Evolutionary conservation across 805 yeast genomes (phyloP).

Genomic region (Ogataea paradorogensis): DNA sequence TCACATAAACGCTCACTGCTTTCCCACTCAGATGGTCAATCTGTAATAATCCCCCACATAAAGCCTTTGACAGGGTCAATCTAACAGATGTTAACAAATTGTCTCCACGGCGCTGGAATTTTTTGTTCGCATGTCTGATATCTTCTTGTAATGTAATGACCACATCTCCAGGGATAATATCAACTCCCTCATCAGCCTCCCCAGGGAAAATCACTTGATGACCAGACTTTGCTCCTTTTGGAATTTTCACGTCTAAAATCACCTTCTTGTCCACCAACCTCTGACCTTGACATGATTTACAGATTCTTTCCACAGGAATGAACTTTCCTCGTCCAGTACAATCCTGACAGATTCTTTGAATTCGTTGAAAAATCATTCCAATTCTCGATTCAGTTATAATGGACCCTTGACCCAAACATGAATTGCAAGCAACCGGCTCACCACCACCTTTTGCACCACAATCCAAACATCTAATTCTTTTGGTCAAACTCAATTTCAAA

Average conservation of each 20-base stretch:
- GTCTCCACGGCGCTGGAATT: constrained; percentile 36
- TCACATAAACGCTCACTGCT: constrained; percentile 37
- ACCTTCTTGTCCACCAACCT: constrained; percentile 48
- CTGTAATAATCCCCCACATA: constrained; percentile 29
- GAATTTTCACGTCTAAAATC: constrained; percentile 49
- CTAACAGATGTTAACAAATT: constrained; percentile 21
- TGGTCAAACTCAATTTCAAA: constrained; percentile 52
- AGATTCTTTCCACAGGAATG: constrained; percentile 32
- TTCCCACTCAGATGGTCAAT: constrained; percentile 38
- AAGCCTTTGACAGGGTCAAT: constrained; percentile 21
- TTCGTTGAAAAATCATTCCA: constrained; percentile 45
- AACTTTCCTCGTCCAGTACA: constrained; percentile 43
- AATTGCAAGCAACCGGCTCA: constrained; percentile 30
- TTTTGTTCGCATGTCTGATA: constrained; percentile 30
- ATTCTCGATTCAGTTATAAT: constrained; percentile 37
- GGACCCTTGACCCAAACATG: constrained; percentile 44
- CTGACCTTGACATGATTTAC: constrained; percentile 42
- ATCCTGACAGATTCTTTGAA: constrained; percentile 42
- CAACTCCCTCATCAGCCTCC: constrained; percentile 63
- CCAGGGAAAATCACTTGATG: constrained; percentile 52
- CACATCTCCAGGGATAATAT: constrained; percentile 65
- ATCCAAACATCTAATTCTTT: constrained; percentile 43
- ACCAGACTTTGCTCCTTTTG: constrained; percentile 54
- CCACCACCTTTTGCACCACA: constrained; percentile 56
- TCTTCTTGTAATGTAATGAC: constrained; percentile 45